A percentile compares a stretch with the other conserved stretches of the same genome.
phyloP scores from a whole-genome alignment of 2,329 filamentous ascomycete genomes.

The Verticillium albo-atrum region DNA sequence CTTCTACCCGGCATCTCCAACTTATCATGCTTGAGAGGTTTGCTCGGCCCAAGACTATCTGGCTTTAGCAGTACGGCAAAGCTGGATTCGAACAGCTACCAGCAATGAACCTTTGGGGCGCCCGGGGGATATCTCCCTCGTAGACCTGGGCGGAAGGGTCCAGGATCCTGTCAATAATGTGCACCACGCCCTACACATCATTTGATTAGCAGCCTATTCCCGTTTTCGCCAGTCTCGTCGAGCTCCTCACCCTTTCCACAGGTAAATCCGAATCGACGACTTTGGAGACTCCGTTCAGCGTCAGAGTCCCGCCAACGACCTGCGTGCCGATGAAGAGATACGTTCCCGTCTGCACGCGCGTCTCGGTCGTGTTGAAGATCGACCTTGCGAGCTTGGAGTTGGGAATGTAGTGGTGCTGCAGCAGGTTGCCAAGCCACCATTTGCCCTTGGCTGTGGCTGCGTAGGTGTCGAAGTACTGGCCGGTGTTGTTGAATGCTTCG shows the following conservation, averaged over 20 bases:
- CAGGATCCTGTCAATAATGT: conserved; percentile 18
- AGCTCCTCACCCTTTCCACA: conserved; percentile 1
- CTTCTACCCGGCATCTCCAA: no score
- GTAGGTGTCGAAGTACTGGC: conserved; percentile 19
- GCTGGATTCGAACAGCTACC: conserved; percentile 20
- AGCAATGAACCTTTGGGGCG: conserved; percentile 17
- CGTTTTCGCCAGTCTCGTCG: no score
- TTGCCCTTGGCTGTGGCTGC: conserved; percentile 19
- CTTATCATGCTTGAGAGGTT: no score
- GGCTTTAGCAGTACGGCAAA: conserved; percentile 17
- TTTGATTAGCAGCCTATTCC: background rate
- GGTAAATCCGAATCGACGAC: conserved; percentile 6
- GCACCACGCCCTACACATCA: conserved; percentile 15
- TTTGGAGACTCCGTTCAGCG: conserved; percentile 17
- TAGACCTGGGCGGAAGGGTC: conserved; percentile 20
- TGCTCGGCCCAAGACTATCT: background rate
- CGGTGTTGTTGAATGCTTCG: conserved; percentile 21
- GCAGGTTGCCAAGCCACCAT: conserved; percentile 20
- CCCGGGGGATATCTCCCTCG: conserved; percentile 16
- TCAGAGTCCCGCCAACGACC: conserved; percentile 11
- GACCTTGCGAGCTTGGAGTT: conserved; percentile 15
- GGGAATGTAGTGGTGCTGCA: conserved; percentile 20
- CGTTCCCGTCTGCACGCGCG: conserved; percentile 17
- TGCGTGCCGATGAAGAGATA: conserved; percentile 19
- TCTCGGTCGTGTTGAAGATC: conserved; percentile 15